phyloP scores from a whole-genome alignment of 148 eudicot species.

The Rhododendron henanense region DNA sequence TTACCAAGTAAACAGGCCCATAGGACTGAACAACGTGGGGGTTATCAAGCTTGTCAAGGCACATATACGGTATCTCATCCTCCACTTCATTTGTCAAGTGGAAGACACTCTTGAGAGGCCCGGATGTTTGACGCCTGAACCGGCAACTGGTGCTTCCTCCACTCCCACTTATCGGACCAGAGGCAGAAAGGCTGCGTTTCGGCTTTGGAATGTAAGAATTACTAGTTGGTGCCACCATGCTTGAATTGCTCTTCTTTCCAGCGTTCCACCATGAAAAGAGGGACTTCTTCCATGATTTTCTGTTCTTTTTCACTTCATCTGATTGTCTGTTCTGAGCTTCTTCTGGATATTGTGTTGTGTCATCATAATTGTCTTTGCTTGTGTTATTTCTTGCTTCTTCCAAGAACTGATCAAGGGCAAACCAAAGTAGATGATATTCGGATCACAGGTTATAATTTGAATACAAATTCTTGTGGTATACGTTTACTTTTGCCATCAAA shows the following conservation, averaged over 20 bases:
- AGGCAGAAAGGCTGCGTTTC: slow-evolving; percentile 20
- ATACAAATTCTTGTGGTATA: background rate
- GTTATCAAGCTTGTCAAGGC: slow-evolving; percentile 25
- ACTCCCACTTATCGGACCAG: slow-evolving; percentile 24
- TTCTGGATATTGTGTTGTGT: background rate
- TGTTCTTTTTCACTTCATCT: slow-evolving; percentile 23
- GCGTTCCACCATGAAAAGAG: slow-evolving; percentile 33
- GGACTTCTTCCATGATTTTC: slow-evolving; percentile 37
- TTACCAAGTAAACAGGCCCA: slow-evolving; percentile 50
- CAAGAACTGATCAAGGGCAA: slow-evolving; percentile 28
- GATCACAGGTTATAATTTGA: background rate
- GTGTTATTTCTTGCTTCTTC: slow-evolving; percentile 34
- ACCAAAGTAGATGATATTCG: background rate
- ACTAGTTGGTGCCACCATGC: background rate
- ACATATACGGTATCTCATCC: slow-evolving; percentile 27
- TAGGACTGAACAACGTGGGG: slow-evolving; percentile 25
- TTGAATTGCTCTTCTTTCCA: slow-evolving; percentile 25
- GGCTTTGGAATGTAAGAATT: slow-evolving; percentile 9
- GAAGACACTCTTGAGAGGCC: slow-evolving; percentile 27
- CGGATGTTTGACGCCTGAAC: slow-evolving; percentile 24
- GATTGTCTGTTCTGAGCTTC: background rate
- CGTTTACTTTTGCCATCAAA: background rate
- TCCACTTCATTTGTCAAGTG: slow-evolving; percentile 15
- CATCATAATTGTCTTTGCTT: background rate
- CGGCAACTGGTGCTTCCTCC: background rate